Evolutionary conservation across 768 basidiomycete genomes (phyloP), one percentile per base, ranked within the genome.

Genomic region (Leccinum longicurvipes): DNA sequence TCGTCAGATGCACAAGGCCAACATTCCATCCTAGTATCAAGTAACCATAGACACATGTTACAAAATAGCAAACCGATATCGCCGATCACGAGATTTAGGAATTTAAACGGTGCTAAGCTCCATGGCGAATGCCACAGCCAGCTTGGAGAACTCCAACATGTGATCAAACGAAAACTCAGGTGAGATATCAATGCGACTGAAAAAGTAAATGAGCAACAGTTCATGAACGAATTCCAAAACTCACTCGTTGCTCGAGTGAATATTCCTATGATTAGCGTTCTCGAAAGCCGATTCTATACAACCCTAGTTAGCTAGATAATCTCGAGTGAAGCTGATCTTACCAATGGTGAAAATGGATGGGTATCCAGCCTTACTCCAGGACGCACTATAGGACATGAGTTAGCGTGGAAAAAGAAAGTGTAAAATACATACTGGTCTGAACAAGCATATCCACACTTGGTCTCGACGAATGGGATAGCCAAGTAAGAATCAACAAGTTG

Each of bases 401-500:
- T 14, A 54, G 47, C 25, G 52, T 61, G 67, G 70, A 66, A 60
- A 65, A 0, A 57, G 11, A 15, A 5, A 2, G 36, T 61, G 63
- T 49, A 36, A 63, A 74, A 71, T 57, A 58, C 78, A 67, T 74
- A 92, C 89, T 95, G 93, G 72, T 96, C 93, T 62, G 89, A 91
- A 78, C 93, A 97, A 51, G 92, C 93, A 67, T 97, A 96, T 32
- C 90, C 92, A 74, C 94, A 96, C 76, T 87, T 79, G 54, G 94
- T 97, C 77, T 91, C 84, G 25, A 59, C 69, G 63, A 82, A 91
- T 25, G 93, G 93, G 60, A 96, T 93, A 66, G 84, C 80, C 53
- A 95, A 81, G 69, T 97, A 97, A 55, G 74, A 63, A 29, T 88
- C 82, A 14, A 96, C 54, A 27, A 95, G 78, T 53, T 80, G 72